phyloP scores from a whole-genome alignment of 176 grass and related monocot genomes.

The Ananas comosus region DNA sequence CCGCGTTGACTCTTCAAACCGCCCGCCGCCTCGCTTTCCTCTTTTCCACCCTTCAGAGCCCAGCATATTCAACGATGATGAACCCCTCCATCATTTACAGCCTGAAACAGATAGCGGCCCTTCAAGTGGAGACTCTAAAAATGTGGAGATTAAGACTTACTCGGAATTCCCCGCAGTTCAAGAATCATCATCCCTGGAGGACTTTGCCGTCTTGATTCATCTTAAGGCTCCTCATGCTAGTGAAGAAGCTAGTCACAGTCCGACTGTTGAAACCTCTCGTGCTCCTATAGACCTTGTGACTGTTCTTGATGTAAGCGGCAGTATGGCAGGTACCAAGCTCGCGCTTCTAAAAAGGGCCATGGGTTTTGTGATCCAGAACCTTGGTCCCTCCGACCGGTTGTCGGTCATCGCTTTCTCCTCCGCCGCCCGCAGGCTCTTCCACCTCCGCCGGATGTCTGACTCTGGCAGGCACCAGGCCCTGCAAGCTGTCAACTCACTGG shows the following conservation, averaged over 20 bases:
- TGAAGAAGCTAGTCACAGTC: constrained; percentile 7
- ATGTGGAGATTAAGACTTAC: constrained; percentile 55
- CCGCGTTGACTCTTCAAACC: constrained; percentile 16
- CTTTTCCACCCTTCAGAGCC: constrained; percentile 40
- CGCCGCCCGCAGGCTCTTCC: constrained; percentile 56
- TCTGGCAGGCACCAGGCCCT: constrained; percentile 61
- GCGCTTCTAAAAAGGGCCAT: constrained; percentile 85
- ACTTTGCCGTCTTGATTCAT: constrained; percentile 74
- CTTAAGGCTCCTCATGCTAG: constrained; percentile 52
- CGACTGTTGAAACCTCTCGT: constrained; percentile 29
- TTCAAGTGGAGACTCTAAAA: constrained; percentile 30
- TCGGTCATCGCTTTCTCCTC: constrained; percentile 95
- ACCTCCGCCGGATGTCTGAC: constrained; percentile 68
- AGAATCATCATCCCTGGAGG: constrained; percentile 32
- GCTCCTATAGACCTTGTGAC: constrained; percentile 88
- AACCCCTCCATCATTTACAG: constrained; percentile 40
- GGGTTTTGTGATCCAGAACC: constrained; percentile 91
- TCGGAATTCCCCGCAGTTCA: constrained; percentile 57
- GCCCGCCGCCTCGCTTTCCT: constrained; percentile 24
- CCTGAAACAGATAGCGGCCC: constrained; percentile 15
- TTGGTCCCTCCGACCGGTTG: constrained; percentile 72
- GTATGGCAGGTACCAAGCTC: constrained; percentile 88
- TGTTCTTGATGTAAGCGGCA: constrained; percentile 84
- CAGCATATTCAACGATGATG: constrained; percentile 72
- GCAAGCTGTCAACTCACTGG: constrained; percentile 67